Conservation (phyloP, 768 basidiomycete genomes). For the Phanerodontia chrysosporium region DNA sequence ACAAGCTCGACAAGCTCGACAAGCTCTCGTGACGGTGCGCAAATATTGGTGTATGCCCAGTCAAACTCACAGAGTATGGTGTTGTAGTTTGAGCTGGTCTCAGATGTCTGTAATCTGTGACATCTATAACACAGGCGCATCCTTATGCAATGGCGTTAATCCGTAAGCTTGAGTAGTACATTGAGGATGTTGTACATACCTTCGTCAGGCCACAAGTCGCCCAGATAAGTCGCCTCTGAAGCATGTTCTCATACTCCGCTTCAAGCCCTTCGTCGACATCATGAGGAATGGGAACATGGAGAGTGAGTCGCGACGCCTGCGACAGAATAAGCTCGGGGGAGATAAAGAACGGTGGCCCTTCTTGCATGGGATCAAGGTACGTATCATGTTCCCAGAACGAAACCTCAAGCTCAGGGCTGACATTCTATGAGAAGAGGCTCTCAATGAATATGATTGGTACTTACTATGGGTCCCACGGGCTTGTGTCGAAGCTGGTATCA, state of each 20-base stretch:
- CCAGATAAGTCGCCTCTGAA: background rate
- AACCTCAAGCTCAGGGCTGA: conserved; percentile 7
- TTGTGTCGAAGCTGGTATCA: background rate
- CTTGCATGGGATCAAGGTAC: background rate
- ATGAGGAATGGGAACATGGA: background rate
- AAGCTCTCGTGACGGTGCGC: too few relatives aligned
- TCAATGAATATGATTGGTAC: background rate
- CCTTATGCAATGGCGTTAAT: too few relatives aligned
- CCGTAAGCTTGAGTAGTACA: too few relatives aligned
- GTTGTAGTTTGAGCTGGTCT: too few relatives aligned
- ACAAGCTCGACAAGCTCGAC: too few relatives aligned
- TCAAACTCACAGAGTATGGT: too few relatives aligned
- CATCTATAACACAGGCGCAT: too few relatives aligned
- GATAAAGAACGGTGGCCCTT: background rate
- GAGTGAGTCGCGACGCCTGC: background rate
- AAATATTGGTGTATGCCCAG: too few relatives aligned
- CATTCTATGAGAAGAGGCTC: background rate
- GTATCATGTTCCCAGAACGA: background rate
- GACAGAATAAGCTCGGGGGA: background rate
- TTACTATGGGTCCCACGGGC: conserved; percentile 5
- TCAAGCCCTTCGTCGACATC: background rate
- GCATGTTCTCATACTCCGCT: background rate
- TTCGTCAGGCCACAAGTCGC: background rate
- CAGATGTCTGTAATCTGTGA: too few relatives aligned
- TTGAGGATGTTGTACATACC: too few relatives aligned